Evolutionary conservation across 306 rosid genomes (phyloP).

Genomic region (Coriaria nepalensis): DNA sequence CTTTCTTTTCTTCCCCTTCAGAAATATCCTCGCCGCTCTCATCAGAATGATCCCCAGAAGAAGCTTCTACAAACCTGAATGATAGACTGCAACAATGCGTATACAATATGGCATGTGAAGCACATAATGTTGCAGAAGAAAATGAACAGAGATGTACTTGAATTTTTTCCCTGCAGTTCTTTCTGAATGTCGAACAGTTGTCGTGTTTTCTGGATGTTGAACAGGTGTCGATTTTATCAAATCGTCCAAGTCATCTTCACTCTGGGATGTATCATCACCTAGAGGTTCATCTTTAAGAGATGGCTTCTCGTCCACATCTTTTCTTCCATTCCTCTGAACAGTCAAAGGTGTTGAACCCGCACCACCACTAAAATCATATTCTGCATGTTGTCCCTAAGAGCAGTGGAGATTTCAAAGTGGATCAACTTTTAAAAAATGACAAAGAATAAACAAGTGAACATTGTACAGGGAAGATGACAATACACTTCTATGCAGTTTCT

Average conservation of each 20-base stretch:
- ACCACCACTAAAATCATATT: constrained; percentile 69
- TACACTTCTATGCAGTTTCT: no score
- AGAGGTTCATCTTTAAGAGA: constrained; percentile 29
- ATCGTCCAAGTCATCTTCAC: constrained; percentile 30
- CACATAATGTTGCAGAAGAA: not conserved
- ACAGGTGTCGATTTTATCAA: constrained; percentile 32
- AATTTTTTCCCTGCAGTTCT: constrained; percentile 50
- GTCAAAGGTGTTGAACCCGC: constrained; percentile 39
- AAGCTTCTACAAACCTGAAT: constrained; percentile 36
- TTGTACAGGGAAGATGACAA: no score
- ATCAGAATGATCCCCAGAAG: constrained; percentile 28
- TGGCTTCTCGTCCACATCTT: constrained; percentile 22
- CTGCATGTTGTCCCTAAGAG: constrained; percentile 50
- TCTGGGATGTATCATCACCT: constrained; percentile 40
- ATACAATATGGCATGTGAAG: no score
- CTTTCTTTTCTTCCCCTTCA: constrained; percentile 24
- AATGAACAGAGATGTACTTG: constrained; percentile 41
- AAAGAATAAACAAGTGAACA: constrained; percentile 7
- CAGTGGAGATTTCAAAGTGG: no score
- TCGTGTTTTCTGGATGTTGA: no score
- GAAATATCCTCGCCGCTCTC: constrained; percentile 13
- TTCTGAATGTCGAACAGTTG: constrained; percentile 63
- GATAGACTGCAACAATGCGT: no score
- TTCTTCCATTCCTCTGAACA: constrained; percentile 26
- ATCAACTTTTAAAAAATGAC: constrained; percentile 8